Conservation (phyloP, 148 eudicot species). For the Fallopia convolvulus region DNA sequence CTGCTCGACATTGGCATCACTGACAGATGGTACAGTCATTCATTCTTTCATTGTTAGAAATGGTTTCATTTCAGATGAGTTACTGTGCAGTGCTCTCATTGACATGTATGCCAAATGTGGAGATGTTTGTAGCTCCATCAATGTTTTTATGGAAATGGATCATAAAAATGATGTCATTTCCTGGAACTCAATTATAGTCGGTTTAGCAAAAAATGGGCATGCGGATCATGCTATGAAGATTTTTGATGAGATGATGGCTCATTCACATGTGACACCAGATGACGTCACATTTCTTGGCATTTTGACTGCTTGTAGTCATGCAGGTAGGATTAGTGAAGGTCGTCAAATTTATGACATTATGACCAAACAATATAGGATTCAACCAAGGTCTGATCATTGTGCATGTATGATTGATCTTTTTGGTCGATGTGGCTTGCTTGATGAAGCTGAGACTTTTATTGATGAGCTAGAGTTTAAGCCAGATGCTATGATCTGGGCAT, state of each 20-base stretch:
- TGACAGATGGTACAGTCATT: conserved; percentile 54
- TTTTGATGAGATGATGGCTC: conserved; percentile 69
- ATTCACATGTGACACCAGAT: conserved; percentile 50
- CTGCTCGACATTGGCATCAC: conserved; percentile 59
- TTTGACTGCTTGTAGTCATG: conserved; percentile 87
- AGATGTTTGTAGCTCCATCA: conserved; percentile 49
- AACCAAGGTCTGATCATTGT: conserved; percentile 71
- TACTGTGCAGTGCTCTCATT: conserved; percentile 69
- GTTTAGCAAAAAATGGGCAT: conserved; percentile 73
- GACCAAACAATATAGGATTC: conserved; percentile 37
- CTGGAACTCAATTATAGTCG: conserved; percentile 88
- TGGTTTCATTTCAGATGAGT: conserved; percentile 60
- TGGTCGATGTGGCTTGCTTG: conserved; percentile 77
- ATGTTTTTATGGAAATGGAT: conserved; percentile 62
- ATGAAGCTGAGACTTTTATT: conserved; percentile 66
- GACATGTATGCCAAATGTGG: conserved; percentile 99
- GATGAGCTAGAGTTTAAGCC: conserved; percentile 46
- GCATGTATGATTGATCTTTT: conserved; percentile 90
- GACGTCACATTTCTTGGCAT: conserved; percentile 85
- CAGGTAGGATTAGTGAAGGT: conserved; percentile 72
- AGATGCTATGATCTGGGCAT: conserved; percentile 70
- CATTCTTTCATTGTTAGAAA: conserved; percentile 60
- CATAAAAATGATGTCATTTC: conserved; percentile 52
- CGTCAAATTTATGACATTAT: conserved; percentile 51
- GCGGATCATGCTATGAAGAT: conserved; percentile 55